These are phyloP conservation scores for Ziziphus jujuba DNA, from an alignment of 306 rosid genomes.

Conservation along the genomic window DNA sequence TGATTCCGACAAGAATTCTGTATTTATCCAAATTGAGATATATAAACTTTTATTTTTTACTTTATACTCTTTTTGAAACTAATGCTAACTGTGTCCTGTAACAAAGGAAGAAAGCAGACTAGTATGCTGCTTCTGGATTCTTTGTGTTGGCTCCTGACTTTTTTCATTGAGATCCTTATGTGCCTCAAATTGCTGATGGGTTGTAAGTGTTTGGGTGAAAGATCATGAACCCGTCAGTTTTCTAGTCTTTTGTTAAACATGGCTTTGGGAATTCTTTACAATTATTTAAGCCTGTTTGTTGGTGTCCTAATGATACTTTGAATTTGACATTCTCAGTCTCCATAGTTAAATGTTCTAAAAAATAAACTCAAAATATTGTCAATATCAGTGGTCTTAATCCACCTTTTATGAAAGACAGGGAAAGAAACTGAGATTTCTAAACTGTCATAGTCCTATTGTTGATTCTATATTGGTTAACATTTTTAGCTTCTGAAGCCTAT, in stretches of 20 bases:
- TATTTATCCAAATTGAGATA: too few species aligned
- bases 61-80: neutral
- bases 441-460: neutral
- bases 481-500: constrained; percentile 3
- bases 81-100: constrained; percentile 17
- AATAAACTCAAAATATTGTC: too few species aligned
- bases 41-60: neutral
- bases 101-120: constrained; percentile 77
- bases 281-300: constrained; percentile 1
- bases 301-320: too few species aligned
- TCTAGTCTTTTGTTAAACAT: neutral
- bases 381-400: too few species aligned
- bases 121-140: constrained; percentile 73
- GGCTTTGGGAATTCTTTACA: constrained; percentile 1
- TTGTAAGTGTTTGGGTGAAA: constrained; percentile 58
- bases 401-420: too few species aligned
- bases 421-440: too few species aligned
- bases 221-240: constrained; percentile 61
- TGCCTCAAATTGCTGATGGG: constrained; percentile 25
- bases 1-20: too few species aligned
- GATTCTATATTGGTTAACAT: too few species aligned
- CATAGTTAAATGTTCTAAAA: too few species aligned
- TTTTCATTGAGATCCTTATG: constrained; percentile 60
- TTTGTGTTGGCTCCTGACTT: too few species aligned
- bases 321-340: too few species aligned